These are phyloP conservation scores for Trypanosoma boissoni DNA, from an alignment of 208 protist species.

Conservation along the genomic window DNA sequence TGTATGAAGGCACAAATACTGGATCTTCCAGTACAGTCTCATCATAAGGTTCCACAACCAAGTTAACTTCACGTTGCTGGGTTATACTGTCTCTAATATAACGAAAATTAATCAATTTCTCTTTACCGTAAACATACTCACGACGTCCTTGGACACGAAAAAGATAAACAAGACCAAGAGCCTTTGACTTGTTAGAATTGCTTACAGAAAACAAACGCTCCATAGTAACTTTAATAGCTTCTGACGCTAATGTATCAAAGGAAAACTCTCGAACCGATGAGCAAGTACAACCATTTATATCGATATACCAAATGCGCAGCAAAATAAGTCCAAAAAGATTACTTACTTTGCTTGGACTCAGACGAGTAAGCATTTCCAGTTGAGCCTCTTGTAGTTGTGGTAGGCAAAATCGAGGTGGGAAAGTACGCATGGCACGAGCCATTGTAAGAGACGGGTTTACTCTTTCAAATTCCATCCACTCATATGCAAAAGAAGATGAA, in stretches of 20 bases:
- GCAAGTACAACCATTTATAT: slow-evolving; percentile 39
- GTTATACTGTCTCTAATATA: slow-evolving; percentile 54
- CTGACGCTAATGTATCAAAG: slow-evolving; percentile 45
- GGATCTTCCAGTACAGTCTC: slow-evolving; percentile 31
- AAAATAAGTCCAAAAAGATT: slow-evolving; percentile 23
- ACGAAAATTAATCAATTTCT: slow-evolving; percentile 53
- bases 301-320: slow-evolving; percentile 48
- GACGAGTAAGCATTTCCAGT: slow-evolving; percentile 34
- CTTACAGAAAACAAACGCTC: slow-evolving; percentile 27
- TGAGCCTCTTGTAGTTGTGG: slow-evolving; percentile 41
- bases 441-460: slow-evolving; percentile 32
- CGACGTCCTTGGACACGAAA: slow-evolving; percentile 58
- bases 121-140: slow-evolving; percentile 58
- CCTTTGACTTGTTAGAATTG: slow-evolving; percentile 25
- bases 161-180: slow-evolving; percentile 29
- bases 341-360: slow-evolving; percentile 23
- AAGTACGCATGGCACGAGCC: slow-evolving; percentile 36
- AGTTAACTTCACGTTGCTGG: slow-evolving; percentile 42
- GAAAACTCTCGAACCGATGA: slow-evolving; percentile 45
- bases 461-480: slow-evolving; percentile 44
- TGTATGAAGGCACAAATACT: slow-evolving; percentile 46
- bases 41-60: slow-evolving; percentile 40
- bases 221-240: slow-evolving; percentile 38
- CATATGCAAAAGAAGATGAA: slow-evolving; percentile 37
- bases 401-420: slow-evolving; percentile 38